Evolutionary conservation across 2,329 filamentous ascomycete genomes (phyloP).

Genomic region (Drechslera avenae): DNA sequence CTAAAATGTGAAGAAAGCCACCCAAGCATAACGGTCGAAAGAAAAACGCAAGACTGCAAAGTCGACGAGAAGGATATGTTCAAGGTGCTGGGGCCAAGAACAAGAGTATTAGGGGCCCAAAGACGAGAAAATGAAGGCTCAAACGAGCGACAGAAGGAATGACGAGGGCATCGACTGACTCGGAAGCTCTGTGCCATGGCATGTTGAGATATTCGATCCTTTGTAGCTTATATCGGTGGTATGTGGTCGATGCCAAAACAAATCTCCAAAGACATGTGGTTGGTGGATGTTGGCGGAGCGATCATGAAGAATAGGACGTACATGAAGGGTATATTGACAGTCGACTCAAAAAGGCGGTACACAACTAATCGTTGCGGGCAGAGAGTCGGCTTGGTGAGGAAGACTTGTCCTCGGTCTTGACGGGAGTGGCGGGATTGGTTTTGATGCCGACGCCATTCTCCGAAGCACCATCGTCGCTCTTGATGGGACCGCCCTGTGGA

Average conservation of each 20-base stretch:
- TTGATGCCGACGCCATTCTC: conserved; percentile 39
- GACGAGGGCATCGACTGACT: conserved; percentile 8
- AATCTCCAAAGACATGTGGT: conserved; percentile 24
- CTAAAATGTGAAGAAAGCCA: conserved; percentile 29
- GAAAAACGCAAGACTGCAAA: conserved; percentile 14
- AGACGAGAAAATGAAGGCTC: conserved; percentile 15
- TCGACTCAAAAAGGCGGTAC: conserved; percentile 2
- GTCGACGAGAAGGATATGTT: conserved; percentile 29
- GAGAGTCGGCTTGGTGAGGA: conserved; percentile 32
- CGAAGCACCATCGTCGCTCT: conserved; percentile 37
- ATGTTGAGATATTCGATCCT: conserved; percentile 18
- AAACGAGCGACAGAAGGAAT: conserved; percentile 23
- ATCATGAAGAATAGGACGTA: conserved; percentile 39
- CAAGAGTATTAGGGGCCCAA: conserved; percentile 28
- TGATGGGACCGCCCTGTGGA: conserved; percentile 31
- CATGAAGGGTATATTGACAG: conserved; percentile 23
- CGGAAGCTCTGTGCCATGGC: conserved; percentile 10
- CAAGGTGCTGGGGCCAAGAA: conserved; percentile 20
- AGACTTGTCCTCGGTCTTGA: conserved; percentile 36
- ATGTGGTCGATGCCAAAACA: conserved; percentile 27
- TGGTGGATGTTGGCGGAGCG: conserved; percentile 35
- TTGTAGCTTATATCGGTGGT: conserved; percentile 21
- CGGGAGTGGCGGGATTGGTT: conserved; percentile 43
- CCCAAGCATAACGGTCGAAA: conserved; percentile 16
- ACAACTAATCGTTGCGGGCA: conserved; percentile 34